Base-by-base conservation (phyloP, 257 asterid genomes). In the Pogostemon cablin region DNA sequence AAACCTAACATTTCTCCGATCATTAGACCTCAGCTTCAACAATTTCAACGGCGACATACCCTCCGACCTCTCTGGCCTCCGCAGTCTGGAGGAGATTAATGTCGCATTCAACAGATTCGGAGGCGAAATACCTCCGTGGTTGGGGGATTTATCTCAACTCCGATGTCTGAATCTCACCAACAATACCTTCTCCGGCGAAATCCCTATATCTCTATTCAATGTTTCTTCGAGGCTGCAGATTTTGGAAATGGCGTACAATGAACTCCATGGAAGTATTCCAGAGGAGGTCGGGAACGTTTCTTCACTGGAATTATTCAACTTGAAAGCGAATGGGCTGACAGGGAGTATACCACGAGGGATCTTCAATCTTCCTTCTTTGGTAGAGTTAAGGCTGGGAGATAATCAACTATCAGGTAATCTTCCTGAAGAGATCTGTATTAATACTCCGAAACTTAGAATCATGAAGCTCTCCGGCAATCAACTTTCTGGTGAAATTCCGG, bases 181-280 rank as follows among this genome's bases (percentile, higher is more conserved):
- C 41, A 68, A 55, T 35, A 41, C 3, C 7, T 60, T 71, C 60
- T 58, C 50, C 0, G 68, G 59, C 1, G 15, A 38, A 34, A 39
- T 67, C 20, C 68, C 68, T 0, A 34, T 0, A 3, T 5, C 48
- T 60, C 0, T 60, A 2, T 47, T 65, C 58, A 65, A 34, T 2
- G 9, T 4, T 9, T 47, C 0, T 15, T 15, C 46, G 7, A 47
- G 38, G 9, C 9, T 47, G 9, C 44, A 6, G 11, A 46, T 6
- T 3, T 34, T 65, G 6, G 70, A 47, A 9, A 2, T 65, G 43
- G 58, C 44, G 0, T 47, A 25, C 58, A 65, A 65, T 47, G 9
- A 46, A 5, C 54, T 82, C 44, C 15, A 48, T 49, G 87, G 82
- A 7, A n/a, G 12, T 12, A 3, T 41, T 1, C 53, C 12, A 38